Evolutionary conservation across 768 basidiomycete species (phyloP).

Genomic region (Xanthoconium purpureum): DNA sequence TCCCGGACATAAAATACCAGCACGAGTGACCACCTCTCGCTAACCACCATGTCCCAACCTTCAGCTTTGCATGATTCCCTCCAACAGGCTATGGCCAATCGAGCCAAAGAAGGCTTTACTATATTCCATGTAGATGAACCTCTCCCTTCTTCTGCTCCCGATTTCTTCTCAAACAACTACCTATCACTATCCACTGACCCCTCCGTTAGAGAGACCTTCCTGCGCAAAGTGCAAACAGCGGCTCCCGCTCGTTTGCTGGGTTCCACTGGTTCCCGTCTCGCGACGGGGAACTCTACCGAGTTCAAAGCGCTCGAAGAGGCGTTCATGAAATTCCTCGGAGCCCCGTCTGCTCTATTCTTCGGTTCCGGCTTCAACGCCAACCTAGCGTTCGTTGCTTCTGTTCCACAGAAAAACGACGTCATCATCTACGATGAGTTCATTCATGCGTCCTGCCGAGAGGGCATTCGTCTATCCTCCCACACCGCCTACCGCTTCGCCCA

Average conservation of each 20-base stretch:
- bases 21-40: neutral
- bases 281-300: constrained; percentile 36
- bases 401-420: constrained; percentile 46
- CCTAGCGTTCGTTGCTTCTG: constrained; percentile 42
- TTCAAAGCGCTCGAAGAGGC: constrained; percentile 13
- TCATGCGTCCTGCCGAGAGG: constrained; percentile 52
- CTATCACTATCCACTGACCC: constrained; percentile 41
- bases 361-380: constrained; percentile 56
- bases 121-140: constrained; percentile 10
- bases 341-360: constrained; percentile 46
- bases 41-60: constrained; percentile 4
- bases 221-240: constrained; percentile 28
- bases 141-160: constrained; percentile 22
- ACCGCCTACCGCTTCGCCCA: constrained; percentile 40
- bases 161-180: constrained; percentile 51
- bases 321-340: constrained; percentile 13
- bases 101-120: constrained; percentile 2
- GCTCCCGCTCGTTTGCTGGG: constrained; percentile 35
- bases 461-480: constrained; percentile 39
- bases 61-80: constrained; percentile 10
- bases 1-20: neutral
- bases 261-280: constrained; percentile 48
- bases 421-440: constrained; percentile 53
- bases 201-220: constrained; percentile 28
- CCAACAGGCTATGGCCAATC: constrained; percentile 4